A percentile compares a stretch with the other conserved stretches of the same genome.
phyloP scores from a whole-genome alignment of 306 rosid species.

The Quercus glauca region DNA sequence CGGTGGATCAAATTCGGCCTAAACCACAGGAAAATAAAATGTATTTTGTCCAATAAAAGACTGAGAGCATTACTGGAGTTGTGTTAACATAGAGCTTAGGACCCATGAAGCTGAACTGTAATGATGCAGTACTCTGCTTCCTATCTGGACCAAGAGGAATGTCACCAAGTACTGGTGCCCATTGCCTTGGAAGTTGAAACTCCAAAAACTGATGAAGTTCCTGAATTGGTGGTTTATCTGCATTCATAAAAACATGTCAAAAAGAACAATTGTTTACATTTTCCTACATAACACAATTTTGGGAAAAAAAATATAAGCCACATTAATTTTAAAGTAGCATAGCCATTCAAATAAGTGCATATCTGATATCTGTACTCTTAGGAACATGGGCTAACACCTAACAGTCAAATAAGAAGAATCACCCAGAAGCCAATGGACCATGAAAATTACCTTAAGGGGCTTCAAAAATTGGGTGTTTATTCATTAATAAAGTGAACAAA shows the following conservation, averaged over 20 bases:
- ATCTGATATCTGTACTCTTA: background rate
- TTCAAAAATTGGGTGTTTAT: background rate
- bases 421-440: background rate
- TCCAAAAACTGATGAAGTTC: conserved; percentile 80
- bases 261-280: background rate
- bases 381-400: background rate
- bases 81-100: conserved; percentile 86
- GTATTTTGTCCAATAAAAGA: background rate
- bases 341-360: background rate
- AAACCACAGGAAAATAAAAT: too few species aligned
- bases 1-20: too few species aligned
- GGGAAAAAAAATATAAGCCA: background rate
- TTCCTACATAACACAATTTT: background rate
- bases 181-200: conserved; percentile 80
- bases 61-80: conserved; percentile 45
- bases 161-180: conserved; percentile 90
- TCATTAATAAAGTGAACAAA: background rate
- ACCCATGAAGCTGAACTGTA: conserved; percentile 88
- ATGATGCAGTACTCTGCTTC: conserved; percentile 56
- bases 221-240: conserved; percentile 68
- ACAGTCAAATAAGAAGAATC: background rate
- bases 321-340: background rate
- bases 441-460: background rate
- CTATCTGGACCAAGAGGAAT: conserved; percentile 79
- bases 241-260: conserved; percentile 19